Evolutionary conservation across 2,329 filamentous ascomycete genomes (phyloP).

Genomic region (Ceratocystis papillata): DNA sequence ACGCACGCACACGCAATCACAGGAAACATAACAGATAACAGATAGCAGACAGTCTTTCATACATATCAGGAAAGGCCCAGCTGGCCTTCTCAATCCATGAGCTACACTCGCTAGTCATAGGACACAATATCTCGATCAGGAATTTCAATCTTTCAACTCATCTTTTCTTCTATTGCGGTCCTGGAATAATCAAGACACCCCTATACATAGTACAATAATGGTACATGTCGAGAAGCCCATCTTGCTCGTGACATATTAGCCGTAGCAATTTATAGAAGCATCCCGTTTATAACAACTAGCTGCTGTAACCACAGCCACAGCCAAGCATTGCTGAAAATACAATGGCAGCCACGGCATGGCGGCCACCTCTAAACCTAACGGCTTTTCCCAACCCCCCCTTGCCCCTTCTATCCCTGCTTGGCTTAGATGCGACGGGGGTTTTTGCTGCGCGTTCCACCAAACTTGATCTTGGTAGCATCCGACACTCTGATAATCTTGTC

Average conservation of each 20-base stretch:
- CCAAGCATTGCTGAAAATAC: conserved; percentile 1
- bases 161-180: conserved; percentile 7
- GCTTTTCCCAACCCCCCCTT: neutral
- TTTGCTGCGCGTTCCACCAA: conserved; percentile 81
- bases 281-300: too few relatives aligned
- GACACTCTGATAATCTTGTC: conserved; percentile 67
- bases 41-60: neutral
- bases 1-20: neutral
- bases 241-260: neutral
- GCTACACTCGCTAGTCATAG: neutral
- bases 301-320: neutral
- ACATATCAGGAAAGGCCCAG: neutral
- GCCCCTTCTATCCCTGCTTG: conserved; percentile 16
- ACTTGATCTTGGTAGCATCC: conserved; percentile 84
- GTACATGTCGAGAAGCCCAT: conserved; percentile 29
- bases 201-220: conserved; percentile 27
- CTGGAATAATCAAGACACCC: neutral
- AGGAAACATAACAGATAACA: neutral
- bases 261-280: neutral
- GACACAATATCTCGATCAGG: neutral
- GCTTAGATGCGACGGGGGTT: conserved; percentile 64
- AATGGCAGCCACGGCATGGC: conserved; percentile 1
- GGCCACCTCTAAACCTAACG: neutral
- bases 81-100: neutral
- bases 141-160: conserved; percentile 8